These are phyloP conservation scores for Acacia concinna DNA, from an alignment of 331 rosid species.

Conservation along the genomic window DNA sequence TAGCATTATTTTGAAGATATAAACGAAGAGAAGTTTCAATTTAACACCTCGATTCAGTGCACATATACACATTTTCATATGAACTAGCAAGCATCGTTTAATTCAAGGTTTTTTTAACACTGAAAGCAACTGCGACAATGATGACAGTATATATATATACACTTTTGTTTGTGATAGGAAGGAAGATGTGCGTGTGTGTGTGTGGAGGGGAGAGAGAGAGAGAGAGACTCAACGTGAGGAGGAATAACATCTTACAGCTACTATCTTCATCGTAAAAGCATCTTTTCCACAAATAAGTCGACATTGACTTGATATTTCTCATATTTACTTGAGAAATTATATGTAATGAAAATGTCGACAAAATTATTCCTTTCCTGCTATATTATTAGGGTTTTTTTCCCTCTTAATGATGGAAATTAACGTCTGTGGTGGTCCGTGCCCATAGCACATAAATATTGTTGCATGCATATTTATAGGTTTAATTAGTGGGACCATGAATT, in stretches of 20 bases:
- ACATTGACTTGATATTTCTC: background rate
- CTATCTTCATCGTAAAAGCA: constrained; percentile 16
- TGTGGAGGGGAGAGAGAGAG: background rate
- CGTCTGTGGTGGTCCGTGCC: background rate
- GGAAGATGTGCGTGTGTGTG: too few relatives aligned
- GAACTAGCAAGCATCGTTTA: constrained; percentile 4
- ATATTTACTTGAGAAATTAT: background rate
- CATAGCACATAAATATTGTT: background rate
- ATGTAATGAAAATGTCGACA: background rate
- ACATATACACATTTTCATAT: constrained; percentile 9
- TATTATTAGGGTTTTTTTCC: background rate
- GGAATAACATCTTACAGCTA: background rate
- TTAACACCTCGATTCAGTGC: constrained; percentile 31
- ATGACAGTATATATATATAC: constrained; percentile 13
- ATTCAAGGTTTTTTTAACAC: constrained; percentile 32
- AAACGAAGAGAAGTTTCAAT: constrained; percentile 1
- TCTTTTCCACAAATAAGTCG: constrained; percentile 10
- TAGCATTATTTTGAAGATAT: background rate
- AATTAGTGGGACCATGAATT: background rate
- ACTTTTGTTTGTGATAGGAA: background rate
- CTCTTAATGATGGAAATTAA: background rate
- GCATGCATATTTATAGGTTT: background rate
- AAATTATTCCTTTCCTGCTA: background rate
- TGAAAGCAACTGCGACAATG: constrained; percentile 25
- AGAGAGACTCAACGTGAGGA: background rate